Percentiles rank a stretch among this genome's conserved stretches.
phyloP scores from a whole-genome alignment of 768 basidiomycete genomes.

The Boletus huronensis region DNA sequence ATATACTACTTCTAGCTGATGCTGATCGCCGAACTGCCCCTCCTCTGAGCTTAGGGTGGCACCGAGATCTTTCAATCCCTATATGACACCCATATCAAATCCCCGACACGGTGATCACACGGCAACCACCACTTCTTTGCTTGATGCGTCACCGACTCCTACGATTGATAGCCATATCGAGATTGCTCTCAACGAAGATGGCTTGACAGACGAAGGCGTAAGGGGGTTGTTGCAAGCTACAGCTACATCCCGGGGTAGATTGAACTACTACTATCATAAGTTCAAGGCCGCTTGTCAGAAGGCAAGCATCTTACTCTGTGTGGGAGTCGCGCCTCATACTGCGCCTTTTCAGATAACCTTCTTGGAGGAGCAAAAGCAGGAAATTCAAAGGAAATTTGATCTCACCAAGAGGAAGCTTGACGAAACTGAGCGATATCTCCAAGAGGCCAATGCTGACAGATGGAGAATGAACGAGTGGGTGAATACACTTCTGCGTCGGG shows the following conservation, averaged over 20 bases:
- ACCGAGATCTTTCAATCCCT: slow-evolving; percentile 19
- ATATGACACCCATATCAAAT: slow-evolving; percentile 28
- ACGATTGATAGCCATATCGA: neutral
- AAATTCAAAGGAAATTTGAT: slow-evolving; percentile 15
- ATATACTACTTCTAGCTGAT: neutral
- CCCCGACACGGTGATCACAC: slow-evolving; percentile 8
- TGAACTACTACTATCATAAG: slow-evolving; percentile 8
- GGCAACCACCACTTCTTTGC: neutral
- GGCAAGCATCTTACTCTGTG: slow-evolving; percentile 2
- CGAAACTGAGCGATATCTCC: slow-evolving; percentile 16
- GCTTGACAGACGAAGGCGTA: neutral
- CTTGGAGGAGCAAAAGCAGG: slow-evolving; percentile 14
- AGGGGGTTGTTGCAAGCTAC: slow-evolving; percentile 14
- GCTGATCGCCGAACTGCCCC: neutral
- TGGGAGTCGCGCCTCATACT: neutral
- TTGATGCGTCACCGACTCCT: slow-evolving; percentile 6
- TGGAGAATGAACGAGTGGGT: slow-evolving; percentile 11
- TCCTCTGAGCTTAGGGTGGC: slow-evolving; percentile 7
- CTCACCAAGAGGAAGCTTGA: slow-evolving; percentile 15
- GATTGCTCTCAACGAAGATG: neutral
- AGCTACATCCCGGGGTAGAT: slow-evolving; percentile 15
- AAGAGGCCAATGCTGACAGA: slow-evolving; percentile 16
- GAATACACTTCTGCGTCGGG: slow-evolving; percentile 3
- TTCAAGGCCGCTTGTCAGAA: slow-evolving; percentile 10
- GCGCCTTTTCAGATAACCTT: slow-evolving; percentile 9